Evolutionary conservation across 1,284 basidiomycete genomes (phyloP), one percentile per base, ranked within the genome.

Genomic region (Sparassis latifolia): DNA sequence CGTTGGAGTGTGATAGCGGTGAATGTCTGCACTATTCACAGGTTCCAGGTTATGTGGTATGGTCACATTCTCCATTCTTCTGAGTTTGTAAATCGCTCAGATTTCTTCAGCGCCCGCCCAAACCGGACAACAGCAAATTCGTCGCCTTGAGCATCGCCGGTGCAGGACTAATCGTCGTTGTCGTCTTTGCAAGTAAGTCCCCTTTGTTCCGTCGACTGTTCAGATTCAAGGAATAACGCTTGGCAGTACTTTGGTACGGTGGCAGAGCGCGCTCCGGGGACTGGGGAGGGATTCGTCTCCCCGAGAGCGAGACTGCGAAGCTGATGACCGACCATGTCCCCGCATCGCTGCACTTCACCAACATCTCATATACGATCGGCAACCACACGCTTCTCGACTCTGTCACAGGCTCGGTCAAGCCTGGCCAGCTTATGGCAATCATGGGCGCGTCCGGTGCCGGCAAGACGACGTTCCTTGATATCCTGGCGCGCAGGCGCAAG

Each of bases 391-490:
- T 98, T 45, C 77, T 98, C 10, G 84, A 87, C 52, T 76, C 77
- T 45, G 86, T 98, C 50, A 84, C 85, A 0, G 96, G 95, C 2
- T 78, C 79, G 3, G 88, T 91, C 38, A 83, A 86, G 55, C 87
- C 94, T 0, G 95, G 94, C 3, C 88, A 94, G 66, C 75, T 97
- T 40, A 82, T 95, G 72, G 95, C 93, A 0, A 91, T 97, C 62
- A 94, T 97, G 88, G 94, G 95, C 51, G 92, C 94, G 0, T 96
- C 92, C 0, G 96, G 96, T 20, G 94, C 95, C 0, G 96, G 96
- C 47, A 99, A 99, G 69, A 95, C 93, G 1, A 97, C 96, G 0
- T 81, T 98, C 62, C 82, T 99, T 44, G 96, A 99, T 65, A 94
- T 99, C 52, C 82, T 99, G 10, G 96, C 95, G 2, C 77, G 91